Percentiles rank a stretch among this genome's conserved stretches.
Evolutionary conservation across 2,329 filamentous ascomycete genomes (phyloP).

Genomic region (Lecanoromycetidae sp.): DNA sequence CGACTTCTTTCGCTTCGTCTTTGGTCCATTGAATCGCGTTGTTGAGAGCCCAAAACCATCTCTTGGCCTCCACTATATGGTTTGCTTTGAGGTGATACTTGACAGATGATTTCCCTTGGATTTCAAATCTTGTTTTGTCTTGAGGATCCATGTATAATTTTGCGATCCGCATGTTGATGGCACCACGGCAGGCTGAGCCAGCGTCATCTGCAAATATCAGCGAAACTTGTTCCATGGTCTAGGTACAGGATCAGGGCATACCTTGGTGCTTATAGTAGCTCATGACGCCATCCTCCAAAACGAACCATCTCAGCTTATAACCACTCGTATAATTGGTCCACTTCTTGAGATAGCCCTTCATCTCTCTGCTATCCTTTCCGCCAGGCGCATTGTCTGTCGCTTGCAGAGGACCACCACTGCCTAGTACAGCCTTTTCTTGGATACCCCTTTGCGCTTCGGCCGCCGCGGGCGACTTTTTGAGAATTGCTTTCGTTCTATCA

Average conservation of each 20-base stretch:
- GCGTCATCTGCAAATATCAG: slow-evolving; percentile 58
- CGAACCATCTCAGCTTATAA: slow-evolving; percentile 95
- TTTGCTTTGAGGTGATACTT: slow-evolving; percentile 98
- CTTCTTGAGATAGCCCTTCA: slow-evolving; percentile 98
- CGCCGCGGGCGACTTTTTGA: slow-evolving; percentile 89
- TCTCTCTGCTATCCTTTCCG: slow-evolving; percentile 80
- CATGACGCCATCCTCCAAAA: slow-evolving; percentile 88
- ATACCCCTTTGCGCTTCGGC: slow-evolving; percentile 89
- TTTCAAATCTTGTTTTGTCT: slow-evolving; percentile 96
- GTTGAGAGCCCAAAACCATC: slow-evolving; percentile 98
- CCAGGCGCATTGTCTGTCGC: slow-evolving; percentile 46
- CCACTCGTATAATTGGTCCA: slow-evolving; percentile 99
- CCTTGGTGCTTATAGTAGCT: slow-evolving; percentile 98
- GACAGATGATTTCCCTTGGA: slow-evolving; percentile 93
- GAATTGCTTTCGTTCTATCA: slow-evolving; percentile 71
- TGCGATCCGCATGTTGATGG: slow-evolving; percentile 98
- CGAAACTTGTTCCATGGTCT: not conserved
- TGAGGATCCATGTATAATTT: slow-evolving; percentile 90
- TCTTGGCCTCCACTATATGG: slow-evolving; percentile 93
- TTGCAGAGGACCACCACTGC: slow-evolving; percentile 46
- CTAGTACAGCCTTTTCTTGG: slow-evolving; percentile 91
- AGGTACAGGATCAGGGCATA: slow-evolving; percentile 21
- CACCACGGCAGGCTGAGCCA: slow-evolving; percentile 87
- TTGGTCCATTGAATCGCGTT: slow-evolving; percentile 98
- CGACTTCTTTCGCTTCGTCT: slow-evolving; percentile 87